Evolutionary conservation across 305 asterid genomes (phyloP), one percentile per base, ranked within the genome.

Genomic region (Fraxinus xanthoxyloides): DNA sequence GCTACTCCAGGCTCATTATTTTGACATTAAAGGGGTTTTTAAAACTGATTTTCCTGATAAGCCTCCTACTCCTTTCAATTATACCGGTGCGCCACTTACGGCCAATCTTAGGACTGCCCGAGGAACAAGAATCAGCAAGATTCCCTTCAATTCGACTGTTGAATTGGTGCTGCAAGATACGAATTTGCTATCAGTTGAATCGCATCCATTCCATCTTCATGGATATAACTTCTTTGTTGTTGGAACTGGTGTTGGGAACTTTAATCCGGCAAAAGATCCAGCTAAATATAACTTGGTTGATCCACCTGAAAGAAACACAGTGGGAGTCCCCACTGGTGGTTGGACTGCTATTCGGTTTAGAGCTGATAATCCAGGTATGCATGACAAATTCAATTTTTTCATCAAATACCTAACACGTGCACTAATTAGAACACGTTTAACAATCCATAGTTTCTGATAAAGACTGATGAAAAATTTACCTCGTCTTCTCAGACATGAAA

Each of bases 171-270:
- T 86, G 13, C 89, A 86, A 28, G 87, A 82, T 46, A 86, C 89
- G 5, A 86, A 86, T 75, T 40, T 86, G 80, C 67, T 86, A 0
- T 70, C 86, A 2, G 89, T 84, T 2, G 86, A 84, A 72, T 84
- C 87, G 0, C 89, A 86, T 43, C 89, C 89, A 10, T 84, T 86
- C 35, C 89, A 86, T 72, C 86, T 86, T 63, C 89, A 86, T 35
- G 89, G 89, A 31, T 86, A 79, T 72, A 86, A 84, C 61, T 86
- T 86, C 77, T 86, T 86, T 12, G 85, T 84, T 13, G 34, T 86
- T 43, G 89, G 86, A 36, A 84, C 77, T 8, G 87, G 89, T 1
- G 43, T 86, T 17, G 87, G 89, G 3, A 86, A 86, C 77, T 84
- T 84, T 51, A 82, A 84, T 65, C 84, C 82, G 5, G 46, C 51